Percentiles rank a stretch among this genome's conserved stretches.
These are phyloP conservation scores for Rhodomyrtus tomentosa DNA, from an alignment of 345 rosid species.

Conservation along the genomic window DNA sequence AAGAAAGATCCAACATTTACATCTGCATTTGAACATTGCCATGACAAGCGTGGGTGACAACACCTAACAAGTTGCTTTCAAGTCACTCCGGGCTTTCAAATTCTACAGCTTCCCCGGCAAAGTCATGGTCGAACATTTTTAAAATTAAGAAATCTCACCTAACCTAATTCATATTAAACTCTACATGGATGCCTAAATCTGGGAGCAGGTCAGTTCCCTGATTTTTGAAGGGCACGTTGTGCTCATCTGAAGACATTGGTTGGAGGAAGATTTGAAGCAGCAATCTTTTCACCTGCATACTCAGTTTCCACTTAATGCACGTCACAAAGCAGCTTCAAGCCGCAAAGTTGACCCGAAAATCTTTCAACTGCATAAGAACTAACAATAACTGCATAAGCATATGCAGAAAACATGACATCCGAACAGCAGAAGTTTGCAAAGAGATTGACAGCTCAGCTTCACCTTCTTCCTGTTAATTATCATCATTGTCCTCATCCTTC, in stretches of 20 bases:
- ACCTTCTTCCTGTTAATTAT: not conserved
- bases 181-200: not conserved
- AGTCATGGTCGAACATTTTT: not conserved
- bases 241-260: not conserved
- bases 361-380: not conserved
- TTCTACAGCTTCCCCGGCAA: not conserved
- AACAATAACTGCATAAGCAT: not conserved
- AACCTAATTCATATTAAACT: not conserved
- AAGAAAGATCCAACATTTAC: not conserved
- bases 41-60: not conserved
- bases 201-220: not conserved
- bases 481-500: conserved; percentile 27
- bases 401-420: not conserved
- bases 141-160: not conserved
- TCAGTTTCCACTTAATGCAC: not conserved
- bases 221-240: not conserved
- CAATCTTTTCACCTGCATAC: not conserved
- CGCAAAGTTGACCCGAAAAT: not conserved
- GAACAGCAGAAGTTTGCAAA: not conserved
- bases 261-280: not conserved
- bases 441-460: not conserved
- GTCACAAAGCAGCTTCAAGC: not conserved
- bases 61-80: not conserved
- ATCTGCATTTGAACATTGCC: not conserved
- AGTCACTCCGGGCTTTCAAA: not conserved